Evolutionary conservation across 2,329 filamentous ascomycete genomes (phyloP).

Genomic region (Cadophora luteo-olivacea): DNA sequence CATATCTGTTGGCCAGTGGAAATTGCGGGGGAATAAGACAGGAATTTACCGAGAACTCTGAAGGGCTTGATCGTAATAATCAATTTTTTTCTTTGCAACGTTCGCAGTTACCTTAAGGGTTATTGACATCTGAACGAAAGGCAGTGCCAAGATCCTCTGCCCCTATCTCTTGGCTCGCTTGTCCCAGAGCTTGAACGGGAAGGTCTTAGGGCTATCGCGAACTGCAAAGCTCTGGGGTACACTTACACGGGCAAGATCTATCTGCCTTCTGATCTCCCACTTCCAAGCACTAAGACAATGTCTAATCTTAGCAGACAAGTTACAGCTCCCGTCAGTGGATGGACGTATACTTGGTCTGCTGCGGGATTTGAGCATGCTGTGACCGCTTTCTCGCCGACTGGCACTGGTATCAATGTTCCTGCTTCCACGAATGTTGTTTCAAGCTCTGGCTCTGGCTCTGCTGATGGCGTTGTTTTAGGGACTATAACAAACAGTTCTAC

Average conservation of each 20-base stretch:
- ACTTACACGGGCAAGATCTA: background rate
- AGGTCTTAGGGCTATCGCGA: background rate
- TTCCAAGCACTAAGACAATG: background rate
- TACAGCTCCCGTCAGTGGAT: background rate
- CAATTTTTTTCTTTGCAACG: too few species aligned
- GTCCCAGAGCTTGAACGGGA: background rate
- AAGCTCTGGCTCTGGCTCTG: background rate
- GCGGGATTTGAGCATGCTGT: background rate
- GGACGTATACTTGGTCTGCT: constrained; percentile 9
- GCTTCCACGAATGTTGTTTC: background rate
- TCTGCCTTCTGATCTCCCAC: background rate
- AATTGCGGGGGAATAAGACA: too few species aligned
- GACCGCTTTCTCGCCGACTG: background rate
- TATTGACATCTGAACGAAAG: too few species aligned
- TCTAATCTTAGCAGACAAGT: background rate
- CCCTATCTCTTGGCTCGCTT: background rate
- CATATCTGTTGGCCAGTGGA: too few species aligned
- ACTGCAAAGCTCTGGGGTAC: constrained; percentile 6
- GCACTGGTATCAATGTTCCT: background rate
- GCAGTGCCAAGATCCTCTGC: background rate
- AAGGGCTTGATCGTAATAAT: too few species aligned
- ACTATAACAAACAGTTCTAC: background rate
- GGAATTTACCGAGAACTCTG: too few species aligned
- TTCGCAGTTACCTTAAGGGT: too few species aligned
- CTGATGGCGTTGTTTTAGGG: background rate